A percentile compares a stretch with the other conserved stretches of the same genome.
Conservation (phyloP, 768 basidiomycete genomes). For the Cystobasidium ongulense region DNA sequence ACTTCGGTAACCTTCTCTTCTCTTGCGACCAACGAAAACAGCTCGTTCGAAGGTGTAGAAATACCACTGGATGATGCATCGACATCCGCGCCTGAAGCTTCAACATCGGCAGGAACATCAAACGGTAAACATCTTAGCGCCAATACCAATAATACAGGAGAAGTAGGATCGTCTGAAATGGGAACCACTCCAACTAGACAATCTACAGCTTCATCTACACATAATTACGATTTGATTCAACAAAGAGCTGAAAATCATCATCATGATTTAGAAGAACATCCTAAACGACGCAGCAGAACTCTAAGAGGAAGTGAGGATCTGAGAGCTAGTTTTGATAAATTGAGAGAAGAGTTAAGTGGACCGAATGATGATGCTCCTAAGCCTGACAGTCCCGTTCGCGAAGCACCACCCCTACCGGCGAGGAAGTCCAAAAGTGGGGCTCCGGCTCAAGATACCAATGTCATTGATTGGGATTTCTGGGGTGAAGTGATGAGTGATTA, state of each 20-base stretch:
- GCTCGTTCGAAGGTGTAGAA: neutral
- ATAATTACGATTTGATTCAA: conserved; percentile 10
- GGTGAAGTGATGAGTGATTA: conserved; percentile 86
- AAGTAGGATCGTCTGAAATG: neutral
- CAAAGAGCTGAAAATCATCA: conserved; percentile 1
- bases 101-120: neutral
- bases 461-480: conserved; percentile 68
- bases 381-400: neutral
- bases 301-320: neutral
- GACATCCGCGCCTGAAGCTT: neutral
- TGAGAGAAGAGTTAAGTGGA: neutral
- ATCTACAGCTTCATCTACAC: conserved; percentile 5
- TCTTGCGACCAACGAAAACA: neutral
- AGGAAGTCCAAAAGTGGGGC: neutral
- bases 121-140: neutral
- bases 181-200: neutral
- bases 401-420: neutral
- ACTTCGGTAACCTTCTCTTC: neutral
- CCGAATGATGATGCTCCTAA: neutral
- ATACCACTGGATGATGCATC: neutral
- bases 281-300: neutral
- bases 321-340: neutral
- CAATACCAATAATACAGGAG: neutral
- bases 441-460: conserved; percentile 44
- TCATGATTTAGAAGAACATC: conserved; percentile 14